Percentiles rank a stretch among this genome's conserved stretches.
These are phyloP conservation scores for Pleurotus ostreatus DNA, from an alignment of 768 basidiomycete species.

Conservation along the genomic window DNA sequence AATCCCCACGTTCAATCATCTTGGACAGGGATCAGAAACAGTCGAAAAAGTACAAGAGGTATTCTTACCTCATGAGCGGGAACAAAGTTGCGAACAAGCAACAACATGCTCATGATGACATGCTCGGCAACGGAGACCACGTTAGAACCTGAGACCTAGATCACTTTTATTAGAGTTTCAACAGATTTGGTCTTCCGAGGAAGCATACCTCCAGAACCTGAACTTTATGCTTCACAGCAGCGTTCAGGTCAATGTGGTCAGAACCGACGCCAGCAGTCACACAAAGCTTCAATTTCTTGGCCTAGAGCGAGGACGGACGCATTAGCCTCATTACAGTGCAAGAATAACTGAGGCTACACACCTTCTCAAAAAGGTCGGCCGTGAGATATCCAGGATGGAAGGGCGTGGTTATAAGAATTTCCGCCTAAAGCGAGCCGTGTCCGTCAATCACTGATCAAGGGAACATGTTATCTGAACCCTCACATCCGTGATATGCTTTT, in stretches of 20 bases:
- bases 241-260: constrained; percentile 88
- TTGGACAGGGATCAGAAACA: constrained; percentile 15
- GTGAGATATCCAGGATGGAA: constrained; percentile 88
- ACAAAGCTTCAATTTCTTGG: constrained; percentile 85
- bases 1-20: constrained; percentile 84
- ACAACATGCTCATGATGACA: constrained; percentile 85
- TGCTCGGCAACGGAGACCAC: constrained; percentile 92
- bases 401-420: constrained; percentile 78
- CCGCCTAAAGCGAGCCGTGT: constrained; percentile 43
- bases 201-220: constrained; percentile 65
- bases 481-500: constrained; percentile 79
- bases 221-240: constrained; percentile 74
- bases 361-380: constrained; percentile 66
- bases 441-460: constrained; percentile 8
- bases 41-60: background rate
- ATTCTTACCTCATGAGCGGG: constrained; percentile 73
- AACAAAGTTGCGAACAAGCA: constrained; percentile 87
- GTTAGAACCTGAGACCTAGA: constrained; percentile 78
- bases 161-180: constrained; percentile 7
- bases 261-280: constrained; percentile 91
- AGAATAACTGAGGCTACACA: constrained; percentile 16
- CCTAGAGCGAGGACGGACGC: constrained; percentile 32
- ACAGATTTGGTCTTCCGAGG: background rate
- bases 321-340: background rate
- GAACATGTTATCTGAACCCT: constrained; percentile 19